Evolutionary conservation across 257 asterid genomes (phyloP), one percentile per base, ranked within the genome.

Genomic region (Fraxinus anomala): DNA sequence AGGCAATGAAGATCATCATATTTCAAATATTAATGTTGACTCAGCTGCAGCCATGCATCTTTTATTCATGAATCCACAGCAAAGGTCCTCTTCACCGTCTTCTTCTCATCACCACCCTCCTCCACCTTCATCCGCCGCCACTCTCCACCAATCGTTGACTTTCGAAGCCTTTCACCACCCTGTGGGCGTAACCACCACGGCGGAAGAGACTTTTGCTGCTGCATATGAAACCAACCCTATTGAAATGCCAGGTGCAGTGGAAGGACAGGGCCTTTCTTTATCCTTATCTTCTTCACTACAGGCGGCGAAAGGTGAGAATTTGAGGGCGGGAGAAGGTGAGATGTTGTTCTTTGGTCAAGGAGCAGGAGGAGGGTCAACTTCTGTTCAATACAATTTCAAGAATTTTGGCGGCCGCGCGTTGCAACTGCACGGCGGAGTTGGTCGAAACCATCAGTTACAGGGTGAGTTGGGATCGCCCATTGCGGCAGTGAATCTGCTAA

Each of bases 11-110:
- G 51, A 42, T 12, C 16, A 42, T 12, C 51, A 11, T 11, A 42
- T 89, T 74, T 51, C 88, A 11, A 72, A 86, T 73, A 88, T 87
- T 73, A 85, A 87, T 80, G 88, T 84, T 0, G 92, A 88, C 72
- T 86, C 91, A 49, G 92, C 96, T 2, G 91, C 90, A 10, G 97
- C 97, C 97, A 94, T 94, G 98, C 97, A 94, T 83, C 97, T 94
- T 80, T 94, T 94, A 59, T 85, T 88, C 12, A 91, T 89, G 97
- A 94, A 94, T 76, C 94, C 97, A 1, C 94, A 82, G 61, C 91
- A 86, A 63, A 77, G 88, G 79, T 88, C 95, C 47, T 89, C 93
- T 3, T 90, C 98, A 0, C 93, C 96, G 0, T 79, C 97, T 26
- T 86, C 89, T 13, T 69, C 92, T 8, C 80, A 89, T 40, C 83